Conservation (phyloP, 1,139 yeast species). For the Lodderomyces orthopsilosis region DNA sequence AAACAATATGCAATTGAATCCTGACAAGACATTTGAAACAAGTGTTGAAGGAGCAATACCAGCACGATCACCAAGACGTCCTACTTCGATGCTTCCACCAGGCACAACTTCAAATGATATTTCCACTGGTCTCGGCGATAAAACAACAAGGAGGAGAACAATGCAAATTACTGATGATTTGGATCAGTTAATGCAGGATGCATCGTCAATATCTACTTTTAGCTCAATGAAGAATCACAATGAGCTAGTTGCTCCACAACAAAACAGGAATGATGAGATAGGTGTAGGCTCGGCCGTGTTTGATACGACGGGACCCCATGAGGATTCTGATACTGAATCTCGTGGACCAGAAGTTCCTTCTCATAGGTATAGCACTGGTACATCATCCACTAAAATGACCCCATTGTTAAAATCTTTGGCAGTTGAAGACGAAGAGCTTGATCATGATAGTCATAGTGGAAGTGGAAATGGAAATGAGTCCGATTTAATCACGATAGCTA, state of each 20-base stretch:
- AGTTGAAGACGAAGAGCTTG: neutral
- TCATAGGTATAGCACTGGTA: neutral
- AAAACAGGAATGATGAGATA: constrained; percentile 1
- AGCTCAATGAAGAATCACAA: constrained; percentile 2
- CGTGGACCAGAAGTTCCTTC: neutral
- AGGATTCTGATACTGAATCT: neutral
- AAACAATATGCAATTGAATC: constrained; percentile 14
- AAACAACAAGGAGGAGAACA: constrained; percentile 10
- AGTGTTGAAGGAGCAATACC: constrained; percentile 41
- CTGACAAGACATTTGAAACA: constrained; percentile 34
- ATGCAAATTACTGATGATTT: constrained; percentile 36
- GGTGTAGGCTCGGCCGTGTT: neutral
- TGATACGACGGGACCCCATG: neutral
- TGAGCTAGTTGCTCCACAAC: neutral
- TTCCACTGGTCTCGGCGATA: neutral
- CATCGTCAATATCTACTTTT: constrained; percentile 21
- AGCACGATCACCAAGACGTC: constrained; percentile 41
- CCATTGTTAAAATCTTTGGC: constrained; percentile 1
- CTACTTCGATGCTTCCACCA: constrained; percentile 30
- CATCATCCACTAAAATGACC: constrained; percentile 2
- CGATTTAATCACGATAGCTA: constrained; percentile 1
- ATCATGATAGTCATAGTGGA: neutral
- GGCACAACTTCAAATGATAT: neutral
- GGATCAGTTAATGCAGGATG: constrained; percentile 41
- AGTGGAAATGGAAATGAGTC: constrained; percentile 1